Evolutionary conservation across 192 early-diverging fungal species (phyloP).

Genomic region (Backusella tuberculispora): DNA sequence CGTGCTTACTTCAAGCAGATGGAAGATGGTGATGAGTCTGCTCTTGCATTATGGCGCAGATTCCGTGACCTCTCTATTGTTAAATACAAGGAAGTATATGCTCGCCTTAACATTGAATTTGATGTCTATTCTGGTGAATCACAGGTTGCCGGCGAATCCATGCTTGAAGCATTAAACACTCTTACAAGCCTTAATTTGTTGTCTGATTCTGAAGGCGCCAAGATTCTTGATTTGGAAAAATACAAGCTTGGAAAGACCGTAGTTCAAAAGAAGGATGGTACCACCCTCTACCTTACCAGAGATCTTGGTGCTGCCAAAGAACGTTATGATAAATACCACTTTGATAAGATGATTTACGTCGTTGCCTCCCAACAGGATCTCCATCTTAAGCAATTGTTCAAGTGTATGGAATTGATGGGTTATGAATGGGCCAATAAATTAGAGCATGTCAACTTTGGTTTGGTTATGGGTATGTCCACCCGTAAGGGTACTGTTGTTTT

Average conservation of each 20-base stretch:
- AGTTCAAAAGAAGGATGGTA: conserved; percentile 90
- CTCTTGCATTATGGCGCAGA: conserved; percentile 81
- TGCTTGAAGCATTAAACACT: conserved; percentile 69
- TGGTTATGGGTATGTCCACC: conserved; percentile 95
- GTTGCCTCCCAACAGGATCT: conserved; percentile 89
- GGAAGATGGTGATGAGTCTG: conserved; percentile 89
- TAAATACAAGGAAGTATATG: conserved; percentile 92
- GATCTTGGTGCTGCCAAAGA: conserved; percentile 96
- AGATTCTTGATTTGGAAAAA: conserved; percentile 81
- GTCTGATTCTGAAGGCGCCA: conserved; percentile 80
- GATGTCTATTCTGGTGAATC: conserved; percentile 97
- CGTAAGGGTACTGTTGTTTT: conserved; percentile 95
- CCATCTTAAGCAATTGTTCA: conserved; percentile 95
- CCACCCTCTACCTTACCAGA: conserved; percentile 92
- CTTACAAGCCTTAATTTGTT: conserved; percentile 76
- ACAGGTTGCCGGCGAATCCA: conserved; percentile 72
- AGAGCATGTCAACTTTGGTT: conserved; percentile 92
- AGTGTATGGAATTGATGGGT: conserved; percentile 82
- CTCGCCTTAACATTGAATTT: conserved; percentile 88
- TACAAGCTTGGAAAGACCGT: conserved; percentile 85
- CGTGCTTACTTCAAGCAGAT: conserved; percentile 92
- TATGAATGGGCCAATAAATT: conserved; percentile 83
- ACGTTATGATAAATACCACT: conserved; percentile 86
- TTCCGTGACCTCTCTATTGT: conserved; percentile 90
- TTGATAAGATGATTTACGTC: conserved; percentile 93